A percentile compares a stretch with the other conserved stretches of the same genome.
Evolutionary conservation across 352 stramenopile genomes (phyloP).

Genomic region (Pythium sp.): DNA sequence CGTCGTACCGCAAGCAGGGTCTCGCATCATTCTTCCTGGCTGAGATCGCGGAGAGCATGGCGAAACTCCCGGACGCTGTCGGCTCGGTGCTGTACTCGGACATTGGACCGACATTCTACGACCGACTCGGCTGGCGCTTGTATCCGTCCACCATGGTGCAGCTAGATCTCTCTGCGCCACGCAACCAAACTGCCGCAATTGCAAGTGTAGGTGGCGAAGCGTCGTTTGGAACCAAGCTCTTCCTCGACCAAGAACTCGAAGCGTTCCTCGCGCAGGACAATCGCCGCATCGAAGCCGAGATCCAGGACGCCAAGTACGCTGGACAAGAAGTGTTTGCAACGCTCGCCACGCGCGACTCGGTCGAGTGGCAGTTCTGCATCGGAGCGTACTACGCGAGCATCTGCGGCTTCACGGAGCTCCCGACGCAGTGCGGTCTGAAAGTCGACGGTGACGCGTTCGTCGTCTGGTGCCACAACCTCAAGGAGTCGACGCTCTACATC

Average conservation of each 20-base stretch:
- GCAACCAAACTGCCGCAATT: slow-evolving; percentile 10
- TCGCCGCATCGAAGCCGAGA: slow-evolving; percentile 26
- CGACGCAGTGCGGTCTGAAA: slow-evolving; percentile 35
- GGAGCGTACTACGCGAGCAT: slow-evolving; percentile 45
- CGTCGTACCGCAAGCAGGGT: slow-evolving; percentile 37
- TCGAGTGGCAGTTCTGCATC: slow-evolving; percentile 70
- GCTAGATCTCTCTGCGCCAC: slow-evolving; percentile 21
- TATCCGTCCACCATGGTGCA: slow-evolving; percentile 44
- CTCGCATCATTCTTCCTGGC: slow-evolving; percentile 49
- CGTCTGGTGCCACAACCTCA: slow-evolving; percentile 67
- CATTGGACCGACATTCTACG: slow-evolving; percentile 66
- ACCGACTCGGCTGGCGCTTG: slow-evolving; percentile 50
- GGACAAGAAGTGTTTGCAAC: slow-evolving; percentile 37
- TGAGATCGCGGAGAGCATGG: slow-evolving; percentile 32
- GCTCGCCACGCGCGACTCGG: slow-evolving; percentile 47
- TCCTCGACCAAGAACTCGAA: slow-evolving; percentile 38
- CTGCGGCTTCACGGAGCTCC: slow-evolving; percentile 30
- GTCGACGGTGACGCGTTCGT: slow-evolving; percentile 45
- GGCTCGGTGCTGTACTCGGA: slow-evolving; percentile 64
- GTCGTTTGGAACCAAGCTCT: slow-evolving; percentile 13
- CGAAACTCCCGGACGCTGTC: slow-evolving; percentile 25
- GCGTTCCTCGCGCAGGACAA: slow-evolving; percentile 43
- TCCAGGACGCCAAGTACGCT: slow-evolving; percentile 26
- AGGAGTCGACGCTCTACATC: slow-evolving; percentile 54
- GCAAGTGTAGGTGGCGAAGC: background rate